Evolutionary conservation across 2,329 filamentous ascomycete species (phyloP).

Genomic region (Cladosporium sphaerospermum): DNA sequence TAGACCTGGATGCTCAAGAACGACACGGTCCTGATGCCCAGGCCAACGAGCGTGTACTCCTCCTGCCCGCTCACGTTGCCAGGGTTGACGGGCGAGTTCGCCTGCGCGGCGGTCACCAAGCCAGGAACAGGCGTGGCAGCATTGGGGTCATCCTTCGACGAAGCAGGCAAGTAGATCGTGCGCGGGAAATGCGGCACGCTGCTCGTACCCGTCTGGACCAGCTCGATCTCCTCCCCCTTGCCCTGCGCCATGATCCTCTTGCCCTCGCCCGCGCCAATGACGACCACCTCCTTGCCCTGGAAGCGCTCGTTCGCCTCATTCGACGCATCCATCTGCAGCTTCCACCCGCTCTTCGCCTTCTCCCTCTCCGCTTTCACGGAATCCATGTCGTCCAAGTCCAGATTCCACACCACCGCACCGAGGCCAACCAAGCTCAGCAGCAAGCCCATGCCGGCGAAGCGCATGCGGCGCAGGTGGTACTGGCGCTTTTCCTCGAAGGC

Average conservation of each 20-base stretch:
- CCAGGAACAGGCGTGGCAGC: slow-evolving; percentile 13
- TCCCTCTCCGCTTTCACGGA: slow-evolving; percentile 18
- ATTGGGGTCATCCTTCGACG: slow-evolving; percentile 30
- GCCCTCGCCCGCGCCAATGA: slow-evolving; percentile 57
- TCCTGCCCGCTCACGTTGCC: slow-evolving; percentile 41
- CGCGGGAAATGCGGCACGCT: slow-evolving; percentile 76
- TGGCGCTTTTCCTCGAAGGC: slow-evolving; percentile 25
- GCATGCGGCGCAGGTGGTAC: slow-evolving; percentile 29
- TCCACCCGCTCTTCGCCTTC: slow-evolving; percentile 15
- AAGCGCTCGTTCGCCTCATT: slow-evolving; percentile 35
- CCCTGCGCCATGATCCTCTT: slow-evolving; percentile 41
- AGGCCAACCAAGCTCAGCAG: slow-evolving; percentile 27
- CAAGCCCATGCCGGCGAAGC: slow-evolving; percentile 32
- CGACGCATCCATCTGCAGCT: slow-evolving; percentile 29
- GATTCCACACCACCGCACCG: slow-evolving; percentile 25
- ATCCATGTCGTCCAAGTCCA: slow-evolving; percentile 30
- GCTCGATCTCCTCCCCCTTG: slow-evolving; percentile 55
- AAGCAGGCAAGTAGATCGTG: slow-evolving; percentile 56
- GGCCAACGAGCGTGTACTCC: slow-evolving; percentile 79
- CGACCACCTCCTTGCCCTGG: slow-evolving; percentile 50
- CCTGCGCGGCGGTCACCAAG: slow-evolving; percentile 13
- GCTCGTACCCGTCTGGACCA: slow-evolving; percentile 74
- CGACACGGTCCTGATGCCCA: slow-evolving; percentile 83
- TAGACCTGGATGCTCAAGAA: slow-evolving; percentile 91
- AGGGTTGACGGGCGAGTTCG: slow-evolving; percentile 28